Conservation (phyloP, 371 early-diverging fungal genomes). For the Saksenaea vasiformis region DNA sequence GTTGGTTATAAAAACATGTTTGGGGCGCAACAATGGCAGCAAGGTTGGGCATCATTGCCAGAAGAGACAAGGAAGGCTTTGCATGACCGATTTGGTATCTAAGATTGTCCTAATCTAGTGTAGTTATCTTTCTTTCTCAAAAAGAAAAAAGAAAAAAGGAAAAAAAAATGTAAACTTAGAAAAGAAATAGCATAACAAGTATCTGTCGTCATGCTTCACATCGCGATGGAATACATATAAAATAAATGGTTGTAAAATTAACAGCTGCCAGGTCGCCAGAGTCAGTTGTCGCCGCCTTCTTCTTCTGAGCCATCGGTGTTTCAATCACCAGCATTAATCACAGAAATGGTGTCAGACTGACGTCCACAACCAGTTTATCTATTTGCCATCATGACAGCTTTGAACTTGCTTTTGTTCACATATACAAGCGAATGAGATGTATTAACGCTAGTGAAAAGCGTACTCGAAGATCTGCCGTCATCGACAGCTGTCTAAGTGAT, state of each 20-base stretch:
- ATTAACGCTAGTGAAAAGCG: no score
- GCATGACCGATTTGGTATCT: constrained; percentile 63
- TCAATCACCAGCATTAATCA: no score
- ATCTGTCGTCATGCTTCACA: background rate
- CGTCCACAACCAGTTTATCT: no score
- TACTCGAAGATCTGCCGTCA: no score
- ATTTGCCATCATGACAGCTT: no score
- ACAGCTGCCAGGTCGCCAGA: background rate
- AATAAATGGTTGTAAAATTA: background rate
- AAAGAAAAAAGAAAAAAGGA: constrained; percentile 15
- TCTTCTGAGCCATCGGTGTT: no score
- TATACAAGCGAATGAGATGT: no score
- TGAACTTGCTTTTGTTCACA: no score
- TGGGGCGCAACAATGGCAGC: constrained; percentile 65
- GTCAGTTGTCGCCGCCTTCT: no score
- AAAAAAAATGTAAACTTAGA: constrained; percentile 14
- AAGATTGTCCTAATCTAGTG: constrained; percentile 9
- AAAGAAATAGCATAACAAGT: constrained; percentile 1
- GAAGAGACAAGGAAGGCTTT: constrained; percentile 54
- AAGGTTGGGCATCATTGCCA: constrained; percentile 55
- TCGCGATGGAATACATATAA: background rate
- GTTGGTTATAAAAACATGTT: constrained; percentile 73
- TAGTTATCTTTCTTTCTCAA: background rate
- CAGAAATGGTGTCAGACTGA: no score
- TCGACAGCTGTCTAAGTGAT: no score